Conservation (phyloP, 495 filamentous ascomycete genomes). For the Antarctomyces pellizariae region DNA sequence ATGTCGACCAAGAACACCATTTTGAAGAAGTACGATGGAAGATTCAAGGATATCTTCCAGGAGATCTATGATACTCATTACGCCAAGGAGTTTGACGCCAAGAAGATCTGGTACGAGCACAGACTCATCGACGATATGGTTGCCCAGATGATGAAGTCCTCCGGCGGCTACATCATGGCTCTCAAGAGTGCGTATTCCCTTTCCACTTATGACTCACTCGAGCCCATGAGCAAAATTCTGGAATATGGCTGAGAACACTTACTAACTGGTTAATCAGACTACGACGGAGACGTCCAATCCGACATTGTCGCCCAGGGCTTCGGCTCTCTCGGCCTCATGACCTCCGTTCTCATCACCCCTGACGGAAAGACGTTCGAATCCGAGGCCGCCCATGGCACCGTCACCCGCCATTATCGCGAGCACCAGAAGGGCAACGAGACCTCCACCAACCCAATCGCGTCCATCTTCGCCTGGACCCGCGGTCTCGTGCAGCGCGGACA, state of each 20-base stretch:
- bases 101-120: conserved; percentile 97
- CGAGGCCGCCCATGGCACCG: conserved; percentile 94
- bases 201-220: conserved; percentile 2
- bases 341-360: conserved; percentile 84
- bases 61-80: conserved; percentile 79
- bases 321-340: conserved; percentile 95
- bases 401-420: conserved; percentile 95
- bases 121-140: conserved; percentile 99
- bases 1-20: conserved; percentile 99
- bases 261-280: conserved; percentile 32
- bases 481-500: conserved; percentile 81
- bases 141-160: conserved; percentile 97
- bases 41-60: conserved; percentile 99
- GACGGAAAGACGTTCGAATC: conserved; percentile 90
- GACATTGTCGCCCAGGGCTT: conserved; percentile 97
- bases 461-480: conserved; percentile 96
- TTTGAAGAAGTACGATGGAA: conserved; percentile 91
- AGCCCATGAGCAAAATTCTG: background rate
- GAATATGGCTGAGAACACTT: too few relatives aligned
- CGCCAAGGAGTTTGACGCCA: conserved; percentile 67
- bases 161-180: conserved; percentile 87
- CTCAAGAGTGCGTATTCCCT: conserved; percentile 55
- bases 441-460: conserved; percentile 95
- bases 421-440: conserved; percentile 94
- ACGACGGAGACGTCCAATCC: conserved; percentile 97